Conservation (phyloP, 768 basidiomycete genomes). For the Boletus speciosus region DNA sequence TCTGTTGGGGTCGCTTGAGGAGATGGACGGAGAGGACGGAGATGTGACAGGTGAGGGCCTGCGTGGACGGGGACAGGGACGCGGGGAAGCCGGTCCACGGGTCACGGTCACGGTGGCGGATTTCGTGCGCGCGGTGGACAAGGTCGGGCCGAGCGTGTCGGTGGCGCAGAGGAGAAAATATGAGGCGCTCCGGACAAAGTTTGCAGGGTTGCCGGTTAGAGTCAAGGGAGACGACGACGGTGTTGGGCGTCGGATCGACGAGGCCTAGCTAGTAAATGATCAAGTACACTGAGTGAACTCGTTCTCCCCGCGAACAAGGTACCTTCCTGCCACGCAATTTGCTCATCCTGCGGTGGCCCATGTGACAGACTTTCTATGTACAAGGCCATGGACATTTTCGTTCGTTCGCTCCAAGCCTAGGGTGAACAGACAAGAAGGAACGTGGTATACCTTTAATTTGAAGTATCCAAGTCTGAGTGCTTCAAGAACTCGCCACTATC, state of each 20-base stretch:
- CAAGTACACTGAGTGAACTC: too few species aligned
- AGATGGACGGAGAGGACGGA: constrained; percentile 40
- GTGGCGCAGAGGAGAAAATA: not conserved
- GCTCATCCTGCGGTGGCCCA: too few species aligned
- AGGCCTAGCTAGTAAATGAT: not conserved
- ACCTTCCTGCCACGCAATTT: too few species aligned
- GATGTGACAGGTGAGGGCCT: too few species aligned
- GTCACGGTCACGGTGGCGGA: not conserved
- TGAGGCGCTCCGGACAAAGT: not conserved
- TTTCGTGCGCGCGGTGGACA: not conserved
- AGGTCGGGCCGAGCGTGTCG: not conserved
- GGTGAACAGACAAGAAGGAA: too few species aligned
- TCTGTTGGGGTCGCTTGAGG: constrained; percentile 63
- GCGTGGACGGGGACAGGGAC: not conserved
- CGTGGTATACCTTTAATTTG: too few species aligned
- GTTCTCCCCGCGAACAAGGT: too few species aligned
- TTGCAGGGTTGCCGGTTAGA: not conserved
- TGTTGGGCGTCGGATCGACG: not conserved
- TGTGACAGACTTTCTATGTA: too few species aligned
- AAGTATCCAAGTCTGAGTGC: too few species aligned
- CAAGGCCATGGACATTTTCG: too few species aligned
- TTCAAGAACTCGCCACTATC: too few species aligned
- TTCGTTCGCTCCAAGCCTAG: too few species aligned
- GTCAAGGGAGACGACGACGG: not conserved
- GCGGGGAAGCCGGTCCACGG: not conserved